Evolutionary conservation across 352 stramenopile species (phyloP).

Genomic region (Phytophthora ohioensis): DNA sequence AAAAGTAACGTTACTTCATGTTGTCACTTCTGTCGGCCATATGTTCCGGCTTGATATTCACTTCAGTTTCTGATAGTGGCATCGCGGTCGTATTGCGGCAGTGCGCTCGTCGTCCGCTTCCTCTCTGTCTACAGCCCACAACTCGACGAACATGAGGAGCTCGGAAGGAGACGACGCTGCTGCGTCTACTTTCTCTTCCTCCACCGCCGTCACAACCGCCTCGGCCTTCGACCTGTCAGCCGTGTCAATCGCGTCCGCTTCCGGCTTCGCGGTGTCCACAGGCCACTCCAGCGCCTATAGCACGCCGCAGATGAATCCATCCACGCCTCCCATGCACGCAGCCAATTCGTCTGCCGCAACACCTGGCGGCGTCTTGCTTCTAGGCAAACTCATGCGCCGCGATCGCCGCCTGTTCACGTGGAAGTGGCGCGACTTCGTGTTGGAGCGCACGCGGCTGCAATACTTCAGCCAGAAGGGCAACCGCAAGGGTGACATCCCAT

Average conservation of each 20-base stretch:
- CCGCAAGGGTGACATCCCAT: conserved; percentile 76
- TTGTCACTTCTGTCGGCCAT: not conserved
- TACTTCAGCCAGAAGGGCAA: conserved; percentile 83
- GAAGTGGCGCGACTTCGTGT: conserved; percentile 86
- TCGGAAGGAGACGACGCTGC: conserved; percentile 25
- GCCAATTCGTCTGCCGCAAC: not conserved
- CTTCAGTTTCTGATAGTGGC: conserved; percentile 14
- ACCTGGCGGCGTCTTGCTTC: conserved; percentile 49
- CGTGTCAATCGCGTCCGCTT: not conserved
- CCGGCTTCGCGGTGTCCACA: conserved; percentile 1
- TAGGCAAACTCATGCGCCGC: conserved; percentile 79
- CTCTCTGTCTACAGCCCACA: conserved; percentile 8
- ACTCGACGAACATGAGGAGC: conserved; percentile 37
- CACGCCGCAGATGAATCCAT: conserved; percentile 19
- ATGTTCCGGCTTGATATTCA: conserved; percentile 9
- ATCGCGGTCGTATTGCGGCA: conserved; percentile 8
- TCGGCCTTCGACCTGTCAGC: conserved; percentile 11
- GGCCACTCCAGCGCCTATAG: not conserved
- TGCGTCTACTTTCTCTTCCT: conserved; percentile 1
- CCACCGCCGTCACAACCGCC: not conserved
- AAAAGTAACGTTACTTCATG: conserved; percentile 8
- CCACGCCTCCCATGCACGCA: conserved; percentile 14
- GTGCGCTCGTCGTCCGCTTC: conserved; percentile 12
- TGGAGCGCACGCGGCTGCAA: conserved; percentile 74
- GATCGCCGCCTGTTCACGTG: conserved; percentile 84